Evolutionary conservation across 140 eudicot species (phyloP).

Genomic region (Bidens hawaiensis): DNA sequence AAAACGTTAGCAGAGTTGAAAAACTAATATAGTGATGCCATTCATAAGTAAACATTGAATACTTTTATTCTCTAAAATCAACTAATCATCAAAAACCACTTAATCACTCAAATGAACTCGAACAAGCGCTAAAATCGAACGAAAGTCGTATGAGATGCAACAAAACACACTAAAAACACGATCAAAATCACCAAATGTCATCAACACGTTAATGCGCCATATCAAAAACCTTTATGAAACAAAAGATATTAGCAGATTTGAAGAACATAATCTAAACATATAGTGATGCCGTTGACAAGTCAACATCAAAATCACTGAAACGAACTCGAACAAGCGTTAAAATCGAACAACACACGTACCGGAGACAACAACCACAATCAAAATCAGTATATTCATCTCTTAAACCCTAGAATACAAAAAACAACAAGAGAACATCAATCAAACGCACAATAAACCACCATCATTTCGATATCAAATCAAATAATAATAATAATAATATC

Average conservation of each 20-base stretch:
- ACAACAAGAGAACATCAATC: no score
- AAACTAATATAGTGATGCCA: conserved; percentile 1
- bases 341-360: conserved; percentile 12
- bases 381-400: conserved; percentile 21
- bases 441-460: conserved; percentile 16
- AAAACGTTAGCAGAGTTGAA: not conserved
- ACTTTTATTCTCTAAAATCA: not conserved
- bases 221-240: no score
- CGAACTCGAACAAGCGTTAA: no score
- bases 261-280: no score
- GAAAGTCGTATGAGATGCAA: conserved; percentile 18
- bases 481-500: conserved; percentile 22
- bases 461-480: conserved; percentile 27
- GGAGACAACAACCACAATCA: conserved; percentile 22
- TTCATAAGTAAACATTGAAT: conserved; percentile 10
- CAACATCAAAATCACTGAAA: no score
- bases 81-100: conserved; percentile 4
- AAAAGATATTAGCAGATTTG: no score
- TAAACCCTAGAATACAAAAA: conserved; percentile 35
- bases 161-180: conserved; percentile 12
- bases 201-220: no score
- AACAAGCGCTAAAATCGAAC: conserved; percentile 4
- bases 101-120: no score
- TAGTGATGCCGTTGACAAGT: no score
- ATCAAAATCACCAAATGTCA: conserved; percentile 25